Base-by-base conservation (phyloP, 345 rosid genomes). In the Cardamine chenopodiifolia region DNA sequence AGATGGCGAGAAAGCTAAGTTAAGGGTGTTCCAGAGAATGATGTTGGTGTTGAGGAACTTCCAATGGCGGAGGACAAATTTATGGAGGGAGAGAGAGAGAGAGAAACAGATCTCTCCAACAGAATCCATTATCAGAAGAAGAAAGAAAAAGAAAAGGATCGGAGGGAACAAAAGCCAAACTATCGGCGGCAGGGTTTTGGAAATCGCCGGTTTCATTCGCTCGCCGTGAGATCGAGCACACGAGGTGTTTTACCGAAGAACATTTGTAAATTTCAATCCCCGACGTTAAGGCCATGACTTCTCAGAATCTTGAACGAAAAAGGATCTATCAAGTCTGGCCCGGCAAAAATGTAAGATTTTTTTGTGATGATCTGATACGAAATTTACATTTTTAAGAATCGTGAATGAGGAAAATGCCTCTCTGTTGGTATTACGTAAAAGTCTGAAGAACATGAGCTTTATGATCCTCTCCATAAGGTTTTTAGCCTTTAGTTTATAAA, bases 311-410 rank as follows among this genome's bases (percentile, higher is more conserved):
- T 70, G 72, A 71, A 49, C 76, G 82, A 11, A 67, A 58, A 60
- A 83, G 91, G 83, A 83, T 86, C 35, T 89, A 91, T 83, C 89
- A 87, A 83, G 72, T 84, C 63, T 94, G 98, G 98, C 82, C 86
- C 80, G 97, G 91, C 48, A 93, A 88, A 85, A 93, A 93, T 85
- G 97, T 93, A 77, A 60, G 10, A 32, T 2, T 6, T 26, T 7
- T 26, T 40, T 14, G 17, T 44, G n/a, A 71, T 60, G 29, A 35
- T 48, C 18, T n/a, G 7, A 25, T 22, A 39, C 1, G 2, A 57
- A 14, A 3, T 44, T 31, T 49, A 2, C 29, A 49, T 48, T 65
- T 31, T 64, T 63, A 64, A 8, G 39, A 45, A 26, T 63, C 37
- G 10, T 45, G 26, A 29, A 17, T 44, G 25, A 26, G 10, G 34